These are phyloP conservation scores for Tolypocladium inflatum DNA, from an alignment of 2,329 filamentous ascomycete species.

Conservation along the genomic window DNA sequence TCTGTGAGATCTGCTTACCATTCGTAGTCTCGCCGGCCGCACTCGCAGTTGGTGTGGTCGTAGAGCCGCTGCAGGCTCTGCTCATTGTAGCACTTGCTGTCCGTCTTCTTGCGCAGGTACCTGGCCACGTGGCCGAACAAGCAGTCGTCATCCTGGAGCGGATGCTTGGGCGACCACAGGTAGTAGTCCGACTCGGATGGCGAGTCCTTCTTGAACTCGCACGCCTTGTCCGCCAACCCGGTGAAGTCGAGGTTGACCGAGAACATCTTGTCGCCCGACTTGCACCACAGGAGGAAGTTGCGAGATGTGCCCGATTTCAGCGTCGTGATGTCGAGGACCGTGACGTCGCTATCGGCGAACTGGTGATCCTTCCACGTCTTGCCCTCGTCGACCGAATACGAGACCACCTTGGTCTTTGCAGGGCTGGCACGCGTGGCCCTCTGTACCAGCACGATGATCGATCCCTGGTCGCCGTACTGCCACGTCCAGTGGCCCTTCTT, in stretches of 20 bases:
- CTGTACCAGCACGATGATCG: slow-evolving; percentile 79
- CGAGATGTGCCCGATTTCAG: slow-evolving; percentile 80
- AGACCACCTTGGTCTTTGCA: slow-evolving; percentile 57
- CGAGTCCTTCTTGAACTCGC: slow-evolving; percentile 53
- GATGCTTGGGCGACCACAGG: slow-evolving; percentile 81
- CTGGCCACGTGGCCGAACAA: slow-evolving; percentile 85
- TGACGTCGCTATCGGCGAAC: slow-evolving; percentile 63
- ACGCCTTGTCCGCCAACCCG: slow-evolving; percentile 64
- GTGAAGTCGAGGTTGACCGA: slow-evolving; percentile 86
- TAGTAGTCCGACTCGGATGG: slow-evolving; percentile 59
- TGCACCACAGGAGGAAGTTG: slow-evolving; percentile 87
- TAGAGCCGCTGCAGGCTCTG: slow-evolving; percentile 62
- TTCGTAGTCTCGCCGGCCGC: slow-evolving; percentile 80
- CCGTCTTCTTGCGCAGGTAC: slow-evolving; percentile 84
- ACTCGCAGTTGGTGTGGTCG: slow-evolving; percentile 69
- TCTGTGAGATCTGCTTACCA: slow-evolving; percentile 51
- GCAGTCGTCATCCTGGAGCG: slow-evolving; percentile 67
- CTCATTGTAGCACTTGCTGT: slow-evolving; percentile 73
- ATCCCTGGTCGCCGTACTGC: slow-evolving; percentile 94
- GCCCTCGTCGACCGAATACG: slow-evolving; percentile 76
- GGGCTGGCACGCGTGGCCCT: slow-evolving; percentile 57
- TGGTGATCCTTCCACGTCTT: slow-evolving; percentile 65
- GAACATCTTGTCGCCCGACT: slow-evolving; percentile 45
- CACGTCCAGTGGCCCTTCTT: slow-evolving; percentile 86
- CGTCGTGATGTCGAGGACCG: slow-evolving; percentile 74